Percentiles rank a stretch among this genome's conserved stretches.
Evolutionary conservation across 768 basidiomycete species (phyloP).

Genomic region (Auricularia auricula-judae): DNA sequence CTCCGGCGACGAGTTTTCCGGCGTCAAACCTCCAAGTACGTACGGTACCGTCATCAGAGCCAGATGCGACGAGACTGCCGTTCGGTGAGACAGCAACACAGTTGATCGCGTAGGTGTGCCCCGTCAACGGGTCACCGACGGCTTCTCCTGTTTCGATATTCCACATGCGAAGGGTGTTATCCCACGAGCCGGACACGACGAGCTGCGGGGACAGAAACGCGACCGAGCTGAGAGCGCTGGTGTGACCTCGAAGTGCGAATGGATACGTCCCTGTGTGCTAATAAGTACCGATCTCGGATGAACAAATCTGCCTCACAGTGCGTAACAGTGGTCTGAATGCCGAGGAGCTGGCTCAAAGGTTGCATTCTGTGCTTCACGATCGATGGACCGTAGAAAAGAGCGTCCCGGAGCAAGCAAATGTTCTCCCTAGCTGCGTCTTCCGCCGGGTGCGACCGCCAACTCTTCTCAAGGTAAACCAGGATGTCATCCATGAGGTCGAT

Average conservation of each 20-base stretch:
- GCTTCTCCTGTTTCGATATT: background rate
- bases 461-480: too few species aligned
- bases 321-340: too few species aligned
- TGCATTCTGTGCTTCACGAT: too few species aligned
- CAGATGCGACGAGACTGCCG: conserved; percentile 13
- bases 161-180: conserved; percentile 5
- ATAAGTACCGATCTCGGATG: background rate
- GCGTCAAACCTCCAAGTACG: conserved; percentile 7
- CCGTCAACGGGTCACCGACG: background rate
- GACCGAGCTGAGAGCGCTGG: background rate
- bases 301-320: too few species aligned
- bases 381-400: too few species aligned
- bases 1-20: background rate
- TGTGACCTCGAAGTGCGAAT: background rate
- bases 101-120: conserved; percentile 5
- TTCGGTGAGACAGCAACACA: conserved; percentile 4
- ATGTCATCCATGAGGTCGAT: too few species aligned
- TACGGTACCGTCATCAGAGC: conserved; percentile 5
- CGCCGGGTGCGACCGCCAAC: too few species aligned
- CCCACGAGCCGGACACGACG: background rate
- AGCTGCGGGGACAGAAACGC: conserved; percentile 9
- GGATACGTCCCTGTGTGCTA: background rate
- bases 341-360: too few species aligned
- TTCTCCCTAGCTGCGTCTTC: too few species aligned
- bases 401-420: too few species aligned